Conservation (phyloP, 257 asterid genomes). For the Coffea eugenioides region DNA sequence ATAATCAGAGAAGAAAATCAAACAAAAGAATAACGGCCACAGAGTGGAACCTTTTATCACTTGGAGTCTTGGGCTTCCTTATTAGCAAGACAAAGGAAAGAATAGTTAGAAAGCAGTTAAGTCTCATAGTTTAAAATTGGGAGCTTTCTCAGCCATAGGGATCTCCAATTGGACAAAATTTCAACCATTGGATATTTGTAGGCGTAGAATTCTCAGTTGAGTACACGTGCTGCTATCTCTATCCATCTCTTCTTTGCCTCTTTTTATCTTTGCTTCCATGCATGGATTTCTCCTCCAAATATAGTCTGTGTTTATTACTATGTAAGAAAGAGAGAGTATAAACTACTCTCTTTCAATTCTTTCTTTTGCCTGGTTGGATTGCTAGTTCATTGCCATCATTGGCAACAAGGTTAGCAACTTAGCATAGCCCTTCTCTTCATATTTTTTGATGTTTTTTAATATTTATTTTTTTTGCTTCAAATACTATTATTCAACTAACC, state of each 20-base stretch:
- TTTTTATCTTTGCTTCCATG: slow-evolving; percentile 60
- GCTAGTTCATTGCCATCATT: slow-evolving; percentile 36
- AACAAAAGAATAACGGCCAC: slow-evolving; percentile 26
- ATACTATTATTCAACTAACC: slow-evolving; percentile 22
- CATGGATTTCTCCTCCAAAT: slow-evolving; percentile 63
- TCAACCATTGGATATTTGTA: slow-evolving; percentile 29
- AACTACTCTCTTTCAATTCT: not conserved
- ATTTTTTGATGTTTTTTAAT: slow-evolving; percentile 12
- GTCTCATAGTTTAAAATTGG: slow-evolving; percentile 11
- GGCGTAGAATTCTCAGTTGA: slow-evolving; percentile 40
- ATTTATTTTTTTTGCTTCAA: slow-evolving; percentile 5
- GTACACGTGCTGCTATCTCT: slow-evolving; percentile 43
- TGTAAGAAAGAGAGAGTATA: slow-evolving; percentile 14
- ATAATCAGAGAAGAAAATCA: slow-evolving; percentile 11
- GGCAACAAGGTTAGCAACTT: slow-evolving; percentile 22
- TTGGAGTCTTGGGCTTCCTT: slow-evolving; percentile 31
- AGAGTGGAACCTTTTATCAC: slow-evolving; percentile 32
- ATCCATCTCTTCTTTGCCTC: slow-evolving; percentile 20
- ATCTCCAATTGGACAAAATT: slow-evolving; percentile 19
- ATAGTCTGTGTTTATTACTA: slow-evolving; percentile 15
- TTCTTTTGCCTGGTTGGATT: slow-evolving; percentile 22
- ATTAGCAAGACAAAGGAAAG: slow-evolving; percentile 48
- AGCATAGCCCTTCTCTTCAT: slow-evolving; percentile 10
- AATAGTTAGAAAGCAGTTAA: slow-evolving; percentile 35
- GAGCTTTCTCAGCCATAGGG: slow-evolving; percentile 21